Evolutionary conservation across 2,329 filamentous ascomycete genomes (phyloP).

Genomic region (Botrytis galanthina): DNA sequence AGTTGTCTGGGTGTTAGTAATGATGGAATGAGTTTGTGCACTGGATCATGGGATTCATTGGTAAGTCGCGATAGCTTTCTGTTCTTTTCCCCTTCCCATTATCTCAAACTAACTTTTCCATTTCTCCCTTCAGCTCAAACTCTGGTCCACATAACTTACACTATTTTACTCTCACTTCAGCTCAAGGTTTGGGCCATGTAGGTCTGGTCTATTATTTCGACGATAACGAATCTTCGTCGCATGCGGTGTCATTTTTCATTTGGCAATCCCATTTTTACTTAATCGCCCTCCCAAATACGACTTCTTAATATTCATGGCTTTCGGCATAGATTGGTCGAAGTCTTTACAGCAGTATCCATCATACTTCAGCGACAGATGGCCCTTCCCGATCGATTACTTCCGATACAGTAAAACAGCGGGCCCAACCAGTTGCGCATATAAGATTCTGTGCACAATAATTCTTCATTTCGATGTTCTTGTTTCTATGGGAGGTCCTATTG

Average conservation of each 20-base stretch:
- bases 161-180: constrained; percentile 44
- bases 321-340: constrained; percentile 48
- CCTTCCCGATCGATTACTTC: constrained; percentile 36
- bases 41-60: constrained; percentile 98
- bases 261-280: constrained; percentile 38
- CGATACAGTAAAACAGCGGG: constrained; percentile 26
- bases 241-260: constrained; percentile 18
- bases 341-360: constrained; percentile 44
- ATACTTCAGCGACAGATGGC: constrained; percentile 38
- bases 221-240: constrained; percentile 20
- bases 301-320: constrained; percentile 43
- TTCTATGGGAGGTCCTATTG: constrained; percentile 39
- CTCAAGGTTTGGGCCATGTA: constrained; percentile 79
- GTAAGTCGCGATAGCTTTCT: constrained; percentile 55
- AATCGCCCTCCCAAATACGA: constrained; percentile 40
- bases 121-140: constrained; percentile 20
- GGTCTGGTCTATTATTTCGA: constrained; percentile 22
- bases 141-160: constrained; percentile 14
- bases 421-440: constrained; percentile 33
- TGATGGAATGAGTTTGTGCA: constrained; percentile 98
- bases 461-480: constrained; percentile 40
- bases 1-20: constrained; percentile 99
- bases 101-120: constrained; percentile 5
- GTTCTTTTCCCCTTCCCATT: neutral
- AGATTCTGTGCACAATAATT: constrained; percentile 46